phyloP scores from a whole-genome alignment of 2,329 filamentous ascomycete species.

The Escovopsis sp. region DNA sequence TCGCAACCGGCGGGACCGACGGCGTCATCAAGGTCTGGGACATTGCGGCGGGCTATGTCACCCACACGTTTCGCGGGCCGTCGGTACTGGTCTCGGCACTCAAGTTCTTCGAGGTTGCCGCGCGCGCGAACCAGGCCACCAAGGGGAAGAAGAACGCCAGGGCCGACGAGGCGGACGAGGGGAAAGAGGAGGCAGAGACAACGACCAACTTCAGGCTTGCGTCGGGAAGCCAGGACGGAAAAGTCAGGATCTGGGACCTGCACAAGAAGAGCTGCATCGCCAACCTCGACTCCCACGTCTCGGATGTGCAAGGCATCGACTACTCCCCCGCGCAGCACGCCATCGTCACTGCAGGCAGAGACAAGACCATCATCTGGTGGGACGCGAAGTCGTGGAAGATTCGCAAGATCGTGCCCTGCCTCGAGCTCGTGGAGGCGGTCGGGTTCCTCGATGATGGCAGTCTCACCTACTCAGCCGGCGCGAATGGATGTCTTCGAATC shows the following conservation, averaged over 20 bases:
- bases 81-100: constrained; percentile 83
- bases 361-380: constrained; percentile 92
- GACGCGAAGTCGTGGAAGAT: constrained; percentile 74
- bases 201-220: constrained; percentile 58
- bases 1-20: constrained; percentile 87
- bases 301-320: constrained; percentile 77
- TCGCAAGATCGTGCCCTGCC: constrained; percentile 63
- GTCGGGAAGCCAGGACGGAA: constrained; percentile 87
- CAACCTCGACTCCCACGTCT: constrained; percentile 81
- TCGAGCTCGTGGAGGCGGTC: constrained; percentile 73
- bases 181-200: constrained; percentile 24
- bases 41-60: constrained; percentile 75
- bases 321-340: constrained; percentile 62
- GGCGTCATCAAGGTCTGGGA: constrained; percentile 96
- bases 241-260: constrained; percentile 81
- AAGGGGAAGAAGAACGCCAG: constrained; percentile 22
- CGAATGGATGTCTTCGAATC: constrained; percentile 66
- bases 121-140: constrained; percentile 18
- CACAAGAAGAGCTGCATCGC: constrained; percentile 67
- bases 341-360: constrained; percentile 72
- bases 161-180: constrained; percentile 23
- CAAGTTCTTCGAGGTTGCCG: constrained; percentile 71
- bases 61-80: constrained; percentile 89
- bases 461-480: constrained; percentile 71
- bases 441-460: constrained; percentile 62